A percentile compares a stretch with the other conserved stretches of the same genome.
phyloP scores from a whole-genome alignment of 805 yeast species.

The Candida qinlingensis region DNA sequence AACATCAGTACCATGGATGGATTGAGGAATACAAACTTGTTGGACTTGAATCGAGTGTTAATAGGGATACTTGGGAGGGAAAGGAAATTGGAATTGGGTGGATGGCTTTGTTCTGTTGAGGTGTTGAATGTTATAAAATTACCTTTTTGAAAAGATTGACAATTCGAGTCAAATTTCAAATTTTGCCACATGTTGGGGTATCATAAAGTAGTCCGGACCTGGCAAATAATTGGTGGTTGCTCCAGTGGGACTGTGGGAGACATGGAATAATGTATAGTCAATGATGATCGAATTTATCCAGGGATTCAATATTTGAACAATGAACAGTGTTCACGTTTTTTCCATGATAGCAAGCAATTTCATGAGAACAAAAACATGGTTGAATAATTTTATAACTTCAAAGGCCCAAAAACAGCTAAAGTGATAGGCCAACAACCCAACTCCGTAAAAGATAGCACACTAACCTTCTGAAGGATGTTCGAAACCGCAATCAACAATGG shows the following conservation, averaged over 20 bases:
- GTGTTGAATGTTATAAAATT: neutral
- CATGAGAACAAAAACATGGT: too few relatives aligned
- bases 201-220: too few relatives aligned
- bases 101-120: neutral
- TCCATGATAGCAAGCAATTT: too few relatives aligned
- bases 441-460: constrained; percentile 30
- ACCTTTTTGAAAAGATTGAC: too few relatives aligned
- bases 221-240: too few relatives aligned
- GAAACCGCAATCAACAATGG: constrained; percentile 98
- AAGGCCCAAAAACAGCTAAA: neutral
- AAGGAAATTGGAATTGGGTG: neutral
- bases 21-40: constrained; percentile 97
- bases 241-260: too few relatives aligned
- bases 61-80: neutral
- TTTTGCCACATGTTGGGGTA: too few relatives aligned
- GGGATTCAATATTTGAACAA: too few relatives aligned
- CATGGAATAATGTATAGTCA: too few relatives aligned
- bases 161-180: too few relatives aligned
- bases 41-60: constrained; percentile 52
- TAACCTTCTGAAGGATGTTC: constrained; percentile 99
- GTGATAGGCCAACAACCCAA: neutral
- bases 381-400: constrained; percentile 3
- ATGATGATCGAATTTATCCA: too few relatives aligned
- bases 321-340: too few relatives aligned
- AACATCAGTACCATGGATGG: constrained; percentile 95